A percentile compares a stretch with the other conserved stretches of the same genome.
phyloP scores from a whole-genome alignment of 208 protist species.

The Trypanosoma cruzi region DNA sequence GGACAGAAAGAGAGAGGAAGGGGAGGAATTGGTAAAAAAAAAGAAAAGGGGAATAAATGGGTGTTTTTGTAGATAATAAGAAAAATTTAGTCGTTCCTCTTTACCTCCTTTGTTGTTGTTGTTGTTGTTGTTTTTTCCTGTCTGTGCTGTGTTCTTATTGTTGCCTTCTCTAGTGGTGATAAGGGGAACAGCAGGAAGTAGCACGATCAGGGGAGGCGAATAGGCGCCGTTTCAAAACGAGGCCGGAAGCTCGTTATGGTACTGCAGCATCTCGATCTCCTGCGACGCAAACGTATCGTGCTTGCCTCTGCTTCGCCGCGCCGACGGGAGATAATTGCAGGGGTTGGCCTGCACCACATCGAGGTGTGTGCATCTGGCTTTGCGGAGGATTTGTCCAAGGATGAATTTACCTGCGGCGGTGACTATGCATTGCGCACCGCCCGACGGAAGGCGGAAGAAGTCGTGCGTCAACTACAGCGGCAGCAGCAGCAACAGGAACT shows the following conservation, averaged over 20 bases:
- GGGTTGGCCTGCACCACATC: conserved; percentile 30
- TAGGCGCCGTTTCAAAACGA: neutral
- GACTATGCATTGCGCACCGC: conserved; percentile 41
- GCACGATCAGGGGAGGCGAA: neutral
- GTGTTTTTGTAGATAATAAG: neutral
- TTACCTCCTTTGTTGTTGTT: neutral
- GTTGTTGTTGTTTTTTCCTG: neutral
- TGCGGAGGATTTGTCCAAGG: conserved; percentile 39
- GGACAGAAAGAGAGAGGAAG: neutral
- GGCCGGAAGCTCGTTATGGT: conserved; percentile 21
- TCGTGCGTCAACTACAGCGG: conserved; percentile 20
- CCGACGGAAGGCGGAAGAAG: conserved; percentile 30
- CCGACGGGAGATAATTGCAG: conserved; percentile 33
- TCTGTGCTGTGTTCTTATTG: neutral
- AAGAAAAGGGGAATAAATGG: neutral
- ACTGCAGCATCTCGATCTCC: conserved; percentile 31
- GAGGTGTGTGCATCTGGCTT: conserved; percentile 34
- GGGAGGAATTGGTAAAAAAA: neutral
- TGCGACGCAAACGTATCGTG: conserved; percentile 33
- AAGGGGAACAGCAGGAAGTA: neutral
- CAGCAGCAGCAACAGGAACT: conserved; percentile 7
- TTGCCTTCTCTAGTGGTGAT: neutral
- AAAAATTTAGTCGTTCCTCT: neutral
- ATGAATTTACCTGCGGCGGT: conserved; percentile 26
- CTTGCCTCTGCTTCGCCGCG: conserved; percentile 46